A percentile compares a stretch with the other conserved stretches of the same genome.
These are phyloP conservation scores for Samsoniella hepiali DNA, from an alignment of 2,329 filamentous ascomycete genomes.

Conservation along the genomic window DNA sequence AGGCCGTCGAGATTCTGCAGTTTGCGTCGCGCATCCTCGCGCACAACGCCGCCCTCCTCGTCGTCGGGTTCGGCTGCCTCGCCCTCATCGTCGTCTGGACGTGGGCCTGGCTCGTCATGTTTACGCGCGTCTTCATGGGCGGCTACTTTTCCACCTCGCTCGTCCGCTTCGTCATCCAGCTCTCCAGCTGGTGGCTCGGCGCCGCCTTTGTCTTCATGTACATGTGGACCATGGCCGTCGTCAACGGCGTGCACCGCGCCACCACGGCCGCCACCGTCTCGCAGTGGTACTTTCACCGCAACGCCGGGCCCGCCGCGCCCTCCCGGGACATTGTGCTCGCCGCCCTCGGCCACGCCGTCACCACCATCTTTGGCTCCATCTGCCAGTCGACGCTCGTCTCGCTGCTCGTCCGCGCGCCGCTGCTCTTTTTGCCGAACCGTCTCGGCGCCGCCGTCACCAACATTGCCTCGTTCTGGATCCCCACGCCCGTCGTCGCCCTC, in stretches of 20 bases:
- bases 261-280: constrained; percentile 93
- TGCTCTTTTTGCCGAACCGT: constrained; percentile 77
- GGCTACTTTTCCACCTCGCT: constrained; percentile 70
- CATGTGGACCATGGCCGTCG: constrained; percentile 87
- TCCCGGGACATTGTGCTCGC: constrained; percentile 79
- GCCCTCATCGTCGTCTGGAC: constrained; percentile 79
- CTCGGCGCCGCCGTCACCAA: constrained; percentile 63
- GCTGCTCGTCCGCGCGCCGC: constrained; percentile 76
- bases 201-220: constrained; percentile 90
- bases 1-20: constrained; percentile 84
- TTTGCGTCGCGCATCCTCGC: constrained; percentile 86
- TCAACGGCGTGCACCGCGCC: constrained; percentile 83
- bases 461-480: constrained; percentile 75
- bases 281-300: constrained; percentile 98
- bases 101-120: constrained; percentile 96
- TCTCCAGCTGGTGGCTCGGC: constrained; percentile 94
- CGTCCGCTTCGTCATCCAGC: constrained; percentile 71
- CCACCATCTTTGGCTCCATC: constrained; percentile 88
- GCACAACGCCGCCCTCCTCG: constrained; percentile 76
- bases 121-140: constrained; percentile 90
- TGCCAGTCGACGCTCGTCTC: constrained; percentile 82
- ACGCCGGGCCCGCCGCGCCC: constrained; percentile 71
- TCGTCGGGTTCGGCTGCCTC: constrained; percentile 78
- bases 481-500: constrained; percentile 77
- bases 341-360: constrained; percentile 75